Evolutionary conservation across 805 yeast genomes (phyloP).

Genomic region (Yamadazyma tumulicola): DNA sequence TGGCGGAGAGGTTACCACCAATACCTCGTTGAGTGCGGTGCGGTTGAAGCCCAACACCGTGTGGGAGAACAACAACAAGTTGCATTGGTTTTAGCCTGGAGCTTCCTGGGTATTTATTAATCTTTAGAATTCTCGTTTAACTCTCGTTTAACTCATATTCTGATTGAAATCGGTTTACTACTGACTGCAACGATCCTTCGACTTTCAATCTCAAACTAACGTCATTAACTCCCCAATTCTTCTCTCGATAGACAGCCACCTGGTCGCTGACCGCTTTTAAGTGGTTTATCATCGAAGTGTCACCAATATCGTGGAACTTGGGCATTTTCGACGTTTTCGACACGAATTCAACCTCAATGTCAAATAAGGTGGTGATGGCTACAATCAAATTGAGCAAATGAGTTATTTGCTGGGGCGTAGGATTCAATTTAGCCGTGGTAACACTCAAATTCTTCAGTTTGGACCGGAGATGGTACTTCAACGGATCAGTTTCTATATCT

Average conservation of each 20-base stretch:
- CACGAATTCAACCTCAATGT: constrained; percentile 30
- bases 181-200: constrained; percentile 18
- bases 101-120: constrained; percentile 1
- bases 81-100: constrained; percentile 36
- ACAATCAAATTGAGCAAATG: constrained; percentile 25
- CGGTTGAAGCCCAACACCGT: constrained; percentile 21
- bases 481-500: constrained; percentile 45
- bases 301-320: constrained; percentile 19
- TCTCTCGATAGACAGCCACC: constrained; percentile 30
- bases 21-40: constrained; percentile 35
- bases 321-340: constrained; percentile 39
- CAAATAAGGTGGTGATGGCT: constrained; percentile 28
- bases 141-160: constrained; percentile 5
- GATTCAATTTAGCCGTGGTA: constrained; percentile 30
- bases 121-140: background rate
- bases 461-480: constrained; percentile 46
- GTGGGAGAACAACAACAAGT: constrained; percentile 42
- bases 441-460: constrained; percentile 28
- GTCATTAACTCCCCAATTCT: constrained; percentile 38
- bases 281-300: constrained; percentile 17
- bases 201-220: constrained; percentile 29
- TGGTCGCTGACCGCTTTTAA: constrained; percentile 21
- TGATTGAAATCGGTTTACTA: constrained; percentile 24
- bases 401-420: constrained; percentile 16
- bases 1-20: constrained; percentile 16